These are phyloP conservation scores for Aspergillus felis DNA, from an alignment of 2,329 filamentous ascomycete genomes.

Conservation along the genomic window DNA sequence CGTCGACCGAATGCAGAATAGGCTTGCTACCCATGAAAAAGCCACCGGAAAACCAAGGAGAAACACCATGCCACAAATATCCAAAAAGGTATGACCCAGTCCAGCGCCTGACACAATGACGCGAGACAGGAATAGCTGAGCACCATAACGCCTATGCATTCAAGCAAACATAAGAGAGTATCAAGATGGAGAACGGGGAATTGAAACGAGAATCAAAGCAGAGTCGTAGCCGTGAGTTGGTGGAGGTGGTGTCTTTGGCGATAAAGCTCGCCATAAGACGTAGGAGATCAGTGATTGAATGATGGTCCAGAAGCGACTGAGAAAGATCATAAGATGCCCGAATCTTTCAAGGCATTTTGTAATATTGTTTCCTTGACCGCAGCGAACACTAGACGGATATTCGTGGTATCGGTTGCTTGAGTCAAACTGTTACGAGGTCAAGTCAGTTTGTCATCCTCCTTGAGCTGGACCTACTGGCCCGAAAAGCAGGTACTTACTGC, in stretches of 20 bases:
- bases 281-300: neutral
- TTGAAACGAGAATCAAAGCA: slow-evolving; percentile 13
- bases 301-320: neutral
- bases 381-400: slow-evolving; percentile 95
- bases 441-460: neutral
- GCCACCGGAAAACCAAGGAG: slow-evolving; percentile 6
- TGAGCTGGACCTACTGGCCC: neutral
- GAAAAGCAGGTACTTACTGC: slow-evolving; percentile 66
- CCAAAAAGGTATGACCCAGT: slow-evolving; percentile 15
- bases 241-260: neutral
- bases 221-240: slow-evolving; percentile 9
- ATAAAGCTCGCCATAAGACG: neutral
- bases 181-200: slow-evolving; percentile 9
- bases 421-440: slow-evolving; percentile 65
- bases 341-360: slow-evolving; percentile 97
- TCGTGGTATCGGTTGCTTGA: slow-evolving; percentile 97
- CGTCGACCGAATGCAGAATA: slow-evolving; percentile 14
- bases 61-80: slow-evolving; percentile 18
- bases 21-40: slow-evolving; percentile 8
- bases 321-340: slow-evolving; percentile 70
- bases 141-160: slow-evolving; percentile 21
- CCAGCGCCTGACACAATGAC: slow-evolving; percentile 20
- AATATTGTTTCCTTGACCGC: slow-evolving; percentile 98
- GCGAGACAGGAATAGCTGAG: slow-evolving; percentile 9
- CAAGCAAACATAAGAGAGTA: slow-evolving; percentile 13